Conservation (phyloP, 768 basidiomycete species). For the Mycena maculata region DNA sequence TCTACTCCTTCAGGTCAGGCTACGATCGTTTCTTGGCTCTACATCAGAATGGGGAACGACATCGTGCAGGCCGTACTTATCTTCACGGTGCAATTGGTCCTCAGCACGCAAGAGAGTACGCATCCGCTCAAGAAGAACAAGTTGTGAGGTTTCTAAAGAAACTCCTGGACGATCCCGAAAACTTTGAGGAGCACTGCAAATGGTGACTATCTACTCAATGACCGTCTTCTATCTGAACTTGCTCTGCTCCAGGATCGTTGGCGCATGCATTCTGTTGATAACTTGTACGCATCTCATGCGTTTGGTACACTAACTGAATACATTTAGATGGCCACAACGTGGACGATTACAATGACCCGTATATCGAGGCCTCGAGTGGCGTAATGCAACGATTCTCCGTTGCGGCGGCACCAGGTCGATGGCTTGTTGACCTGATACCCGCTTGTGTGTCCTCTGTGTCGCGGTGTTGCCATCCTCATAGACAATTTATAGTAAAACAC, state of each 20-base stretch:
- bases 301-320: neutral
- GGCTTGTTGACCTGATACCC: constrained; percentile 6
- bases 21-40: constrained; percentile 4
- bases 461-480: neutral
- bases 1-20: neutral
- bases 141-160: constrained; percentile 5
- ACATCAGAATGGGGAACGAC: neutral
- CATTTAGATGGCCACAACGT: constrained; percentile 1
- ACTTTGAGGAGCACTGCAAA: constrained; percentile 5
- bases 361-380: neutral
- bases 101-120: neutral
- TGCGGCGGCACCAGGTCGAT: constrained; percentile 3
- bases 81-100: constrained; percentile 5
- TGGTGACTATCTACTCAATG: neutral
- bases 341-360: neutral
- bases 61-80: neutral
- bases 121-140: neutral
- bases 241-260: neutral
- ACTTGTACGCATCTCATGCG: neutral
- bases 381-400: constrained; percentile 2
- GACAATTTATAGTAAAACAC: neutral
- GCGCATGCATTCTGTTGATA: constrained; percentile 1
- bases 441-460: neutral
- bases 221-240: neutral
- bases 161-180: neutral